Base-by-base conservation (phyloP, 2,329 filamentous ascomycete species). In the Coniella lustricola region DNA sequence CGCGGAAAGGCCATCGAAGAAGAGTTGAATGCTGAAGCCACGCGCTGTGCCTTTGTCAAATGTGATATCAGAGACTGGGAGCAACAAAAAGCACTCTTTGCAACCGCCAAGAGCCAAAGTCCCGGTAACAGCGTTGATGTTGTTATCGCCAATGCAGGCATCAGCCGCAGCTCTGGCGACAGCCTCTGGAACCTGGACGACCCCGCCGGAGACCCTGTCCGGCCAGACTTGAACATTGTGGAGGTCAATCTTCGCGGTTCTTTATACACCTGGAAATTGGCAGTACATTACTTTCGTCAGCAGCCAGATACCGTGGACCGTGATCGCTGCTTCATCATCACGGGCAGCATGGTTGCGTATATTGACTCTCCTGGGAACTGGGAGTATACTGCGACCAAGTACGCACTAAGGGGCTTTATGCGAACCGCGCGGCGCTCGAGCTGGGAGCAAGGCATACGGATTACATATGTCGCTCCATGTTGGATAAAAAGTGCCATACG, bases 321-420 rank as follows among this genome's bases (percentile, higher is more conserved):
- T 7, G 71, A 75, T 49, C 64, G 73, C 1, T 72, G 71, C 48
- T 67, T 77, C 33, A 70, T 76, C 41, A 68, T 76, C 18, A 74
- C 68, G 0, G 69, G 69, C 3, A 72, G 68, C 47, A 66, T 76
- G 57, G 70, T 71, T 0, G 68, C 65, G 0, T 76, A 67, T 56
- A 67, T 73, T 40, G 74, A 47, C 14, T 47, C 44, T 3, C 47
- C 55, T 44, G 65, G 67, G 14, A 64, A 64, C 33, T 63, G 62
- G 55, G 60, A 67, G 51, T 70, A 72, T 50, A 73, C 67, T 13
- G 62, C 62, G 34, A 72, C 65, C 7, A 73, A 72, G 53, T 72
- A 67, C 47, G 72, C 63, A 2, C 60, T 69, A 1, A 58, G 70
- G 5, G 72, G 70, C 0, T 62, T 74, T 44, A 71, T 74, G 66